These are phyloP conservation scores for Aspergillus persii DNA, from an alignment of 2,329 filamentous ascomycete species.

Conservation along the genomic window DNA sequence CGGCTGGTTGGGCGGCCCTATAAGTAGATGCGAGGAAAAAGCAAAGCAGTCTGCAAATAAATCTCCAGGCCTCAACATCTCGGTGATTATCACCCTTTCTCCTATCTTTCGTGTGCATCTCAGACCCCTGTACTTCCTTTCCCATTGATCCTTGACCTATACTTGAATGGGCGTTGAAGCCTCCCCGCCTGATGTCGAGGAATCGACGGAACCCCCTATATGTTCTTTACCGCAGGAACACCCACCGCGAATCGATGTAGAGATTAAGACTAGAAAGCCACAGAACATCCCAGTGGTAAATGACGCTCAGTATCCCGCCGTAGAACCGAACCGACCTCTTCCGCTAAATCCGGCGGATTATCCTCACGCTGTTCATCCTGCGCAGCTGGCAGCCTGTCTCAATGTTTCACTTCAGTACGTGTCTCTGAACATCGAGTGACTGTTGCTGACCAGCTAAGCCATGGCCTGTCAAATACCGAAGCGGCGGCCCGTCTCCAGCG, in stretches of 20 bases:
- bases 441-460: slow-evolving; percentile 22
- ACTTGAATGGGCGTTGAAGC: slow-evolving; percentile 43
- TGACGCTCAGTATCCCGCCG: slow-evolving; percentile 5
- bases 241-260: slow-evolving; percentile 17
- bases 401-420: slow-evolving; percentile 26
- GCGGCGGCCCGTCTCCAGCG: slow-evolving; percentile 63
- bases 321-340: neutral
- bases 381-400: slow-evolving; percentile 20
- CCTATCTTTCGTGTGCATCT: neutral
- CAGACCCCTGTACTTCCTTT: neutral
- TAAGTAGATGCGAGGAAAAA: slow-evolving; percentile 1
- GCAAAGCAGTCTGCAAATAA: neutral
- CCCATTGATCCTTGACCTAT: neutral
- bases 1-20: slow-evolving; percentile 1
- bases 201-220: slow-evolving; percentile 43
- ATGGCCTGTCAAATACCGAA: slow-evolving; percentile 64
- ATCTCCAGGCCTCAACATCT: neutral
- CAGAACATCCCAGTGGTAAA: neutral
- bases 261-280: slow-evolving; percentile 8
- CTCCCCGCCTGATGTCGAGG: slow-evolving; percentile 39
- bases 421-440: neutral
- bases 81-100: neutral
- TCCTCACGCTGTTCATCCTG: slow-evolving; percentile 25
- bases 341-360: slow-evolving; percentile 14
- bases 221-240: slow-evolving; percentile 31